These are phyloP conservation scores for Fusarium nelsonii DNA, from an alignment of 2,329 filamentous ascomycete genomes.

Conservation along the genomic window DNA sequence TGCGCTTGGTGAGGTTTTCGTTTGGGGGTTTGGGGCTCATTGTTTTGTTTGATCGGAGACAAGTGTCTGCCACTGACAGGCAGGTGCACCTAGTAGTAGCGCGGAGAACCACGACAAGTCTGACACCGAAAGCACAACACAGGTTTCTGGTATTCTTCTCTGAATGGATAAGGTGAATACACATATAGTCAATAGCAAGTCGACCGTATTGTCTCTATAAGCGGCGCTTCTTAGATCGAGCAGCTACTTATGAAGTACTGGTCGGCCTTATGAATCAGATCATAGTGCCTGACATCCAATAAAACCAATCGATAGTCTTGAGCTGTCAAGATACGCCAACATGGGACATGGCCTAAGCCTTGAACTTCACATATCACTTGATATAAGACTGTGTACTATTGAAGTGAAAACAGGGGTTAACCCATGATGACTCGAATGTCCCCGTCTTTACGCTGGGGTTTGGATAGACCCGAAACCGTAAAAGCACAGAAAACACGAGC, in stretches of 20 bases:
- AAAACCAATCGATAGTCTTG: neutral
- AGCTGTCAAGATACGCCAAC: neutral
- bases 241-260: neutral
- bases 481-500: neutral
- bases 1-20: neutral
- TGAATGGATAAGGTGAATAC: no score
- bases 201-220: neutral
- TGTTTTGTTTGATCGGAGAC: neutral
- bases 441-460: neutral
- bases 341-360: neutral
- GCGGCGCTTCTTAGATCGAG: neutral
- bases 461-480: neutral
- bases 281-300: neutral
- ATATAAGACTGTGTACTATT: neutral
- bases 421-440: neutral
- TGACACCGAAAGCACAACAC: neutral
- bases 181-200: neutral
- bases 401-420: neutral
- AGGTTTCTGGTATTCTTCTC: neutral
- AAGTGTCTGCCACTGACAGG: constrained; percentile 15
- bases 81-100: constrained; percentile 2
- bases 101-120: neutral
- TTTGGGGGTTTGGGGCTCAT: neutral
- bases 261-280: no score
- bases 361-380: neutral